Conservation (phyloP, 441 rosid genomes). For the Macaranga tanarius region DNA sequence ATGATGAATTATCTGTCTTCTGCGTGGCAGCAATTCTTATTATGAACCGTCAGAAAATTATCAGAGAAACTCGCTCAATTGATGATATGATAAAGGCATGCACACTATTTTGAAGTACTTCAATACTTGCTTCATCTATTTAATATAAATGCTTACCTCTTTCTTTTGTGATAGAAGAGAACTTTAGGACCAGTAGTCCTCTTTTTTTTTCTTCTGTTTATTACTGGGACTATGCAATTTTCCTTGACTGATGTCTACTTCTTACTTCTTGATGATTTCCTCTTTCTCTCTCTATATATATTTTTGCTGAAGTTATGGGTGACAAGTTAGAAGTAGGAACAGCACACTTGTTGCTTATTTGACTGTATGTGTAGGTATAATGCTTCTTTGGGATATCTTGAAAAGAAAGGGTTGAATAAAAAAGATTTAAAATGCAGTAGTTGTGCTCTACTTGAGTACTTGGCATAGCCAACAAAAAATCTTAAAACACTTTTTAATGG, state of each 20-base stretch:
- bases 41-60: conserved; percentile 81
- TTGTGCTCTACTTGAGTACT: background rate
- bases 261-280: background rate
- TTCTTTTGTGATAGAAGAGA: background rate
- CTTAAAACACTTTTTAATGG: background rate
- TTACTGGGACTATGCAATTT: background rate
- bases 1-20: conserved; percentile 76
- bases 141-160: background rate
- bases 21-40: conserved; percentile 91
- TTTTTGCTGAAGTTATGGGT: background rate
- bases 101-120: conserved; percentile 16
- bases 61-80: conserved; percentile 74
- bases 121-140: conserved; percentile 16
- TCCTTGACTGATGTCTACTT: background rate
- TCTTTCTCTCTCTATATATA: background rate
- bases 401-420: background rate
- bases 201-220: background rate
- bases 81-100: conserved; percentile 94
- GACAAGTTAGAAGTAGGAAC: background rate
- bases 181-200: background rate
- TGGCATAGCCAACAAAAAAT: background rate
- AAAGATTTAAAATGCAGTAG: background rate
- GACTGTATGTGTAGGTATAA: background rate
- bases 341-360: conserved; percentile 1
- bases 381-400: background rate